These are phyloP conservation scores for Diaporthe amygdali DNA, from an alignment of 2,329 filamentous ascomycete genomes.

Conservation along the genomic window DNA sequence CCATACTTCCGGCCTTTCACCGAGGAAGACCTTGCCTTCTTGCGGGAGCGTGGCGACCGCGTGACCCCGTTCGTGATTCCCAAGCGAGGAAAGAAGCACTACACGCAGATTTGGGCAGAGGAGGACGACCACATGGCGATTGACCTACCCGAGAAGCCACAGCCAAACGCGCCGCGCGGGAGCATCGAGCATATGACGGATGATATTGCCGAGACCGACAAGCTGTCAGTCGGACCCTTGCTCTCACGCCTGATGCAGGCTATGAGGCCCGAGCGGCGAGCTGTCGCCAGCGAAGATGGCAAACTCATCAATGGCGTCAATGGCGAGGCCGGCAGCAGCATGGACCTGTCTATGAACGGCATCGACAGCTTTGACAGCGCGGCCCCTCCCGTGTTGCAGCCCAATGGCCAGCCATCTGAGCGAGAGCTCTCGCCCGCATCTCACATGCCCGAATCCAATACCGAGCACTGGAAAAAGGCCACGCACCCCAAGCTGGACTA, in stretches of 20 bases:
- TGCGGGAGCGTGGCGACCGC: constrained; percentile 89
- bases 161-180: constrained; percentile 83
- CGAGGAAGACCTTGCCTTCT: constrained; percentile 92
- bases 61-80: constrained; percentile 85
- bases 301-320: constrained; percentile 58
- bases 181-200: constrained; percentile 88
- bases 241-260: constrained; percentile 80
- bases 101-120: constrained; percentile 90
- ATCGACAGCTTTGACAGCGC: constrained; percentile 51
- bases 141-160: constrained; percentile 72
- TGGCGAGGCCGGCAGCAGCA: constrained; percentile 39
- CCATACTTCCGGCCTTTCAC: constrained; percentile 88
- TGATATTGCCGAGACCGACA: constrained; percentile 84
- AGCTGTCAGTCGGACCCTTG: constrained; percentile 87
- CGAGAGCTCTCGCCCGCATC: constrained; percentile 70
- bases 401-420: constrained; percentile 30
- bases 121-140: constrained; percentile 84
- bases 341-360: constrained; percentile 60
- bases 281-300: constrained; percentile 54
- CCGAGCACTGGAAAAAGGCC: constrained; percentile 80
- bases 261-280: constrained; percentile 76
- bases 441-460: constrained; percentile 77
- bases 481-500: constrained; percentile 81
- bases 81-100: constrained; percentile 81
- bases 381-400: constrained; percentile 16